phyloP scores from a whole-genome alignment of 179 eudicot species.

The Gypsophila paniculata region DNA sequence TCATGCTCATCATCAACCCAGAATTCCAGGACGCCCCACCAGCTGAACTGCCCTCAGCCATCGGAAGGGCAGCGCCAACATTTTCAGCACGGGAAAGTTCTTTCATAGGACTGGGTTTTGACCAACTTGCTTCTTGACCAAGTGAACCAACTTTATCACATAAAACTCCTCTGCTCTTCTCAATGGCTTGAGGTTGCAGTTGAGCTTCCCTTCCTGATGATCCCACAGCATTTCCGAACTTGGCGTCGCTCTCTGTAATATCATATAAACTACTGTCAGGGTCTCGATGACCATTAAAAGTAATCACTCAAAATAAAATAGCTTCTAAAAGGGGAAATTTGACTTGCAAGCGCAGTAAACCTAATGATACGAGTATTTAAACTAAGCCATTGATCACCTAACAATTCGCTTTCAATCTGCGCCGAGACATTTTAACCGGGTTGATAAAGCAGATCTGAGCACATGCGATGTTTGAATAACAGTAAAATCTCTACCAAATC shows the following conservation, averaged over 20 bases:
- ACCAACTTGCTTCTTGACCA: slow-evolving; percentile 52
- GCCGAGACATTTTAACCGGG: neutral
- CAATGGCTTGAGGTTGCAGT: slow-evolving; percentile 25
- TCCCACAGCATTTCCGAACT: slow-evolving; percentile 33
- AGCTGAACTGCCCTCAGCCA: slow-evolving; percentile 37
- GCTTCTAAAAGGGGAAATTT: neutral
- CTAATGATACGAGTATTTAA: neutral
- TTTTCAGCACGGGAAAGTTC: slow-evolving; percentile 41
- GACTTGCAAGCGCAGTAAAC: neutral
- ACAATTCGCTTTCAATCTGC: neutral
- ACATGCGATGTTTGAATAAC: no score
- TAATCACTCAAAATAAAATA: neutral
- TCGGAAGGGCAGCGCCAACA: slow-evolving; percentile 31
- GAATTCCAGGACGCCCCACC: slow-evolving; percentile 35
- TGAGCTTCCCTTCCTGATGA: slow-evolving; percentile 47
- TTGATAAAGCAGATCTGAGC: neutral
- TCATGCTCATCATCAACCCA: slow-evolving; percentile 33
- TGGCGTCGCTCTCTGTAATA: slow-evolving; percentile 55
- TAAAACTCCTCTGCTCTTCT: slow-evolving; percentile 39
- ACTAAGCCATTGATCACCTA: neutral
- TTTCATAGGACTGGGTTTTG: slow-evolving; percentile 40
- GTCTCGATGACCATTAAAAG: neutral
- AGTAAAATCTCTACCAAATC: no score
- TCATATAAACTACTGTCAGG: slow-evolving; percentile 17
- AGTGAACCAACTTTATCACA: slow-evolving; percentile 33